A percentile compares a stretch with the other conserved stretches of the same genome.
Conservation (phyloP, 2,329 filamentous ascomycete species). For the Aspergillus ochraceus region DNA sequence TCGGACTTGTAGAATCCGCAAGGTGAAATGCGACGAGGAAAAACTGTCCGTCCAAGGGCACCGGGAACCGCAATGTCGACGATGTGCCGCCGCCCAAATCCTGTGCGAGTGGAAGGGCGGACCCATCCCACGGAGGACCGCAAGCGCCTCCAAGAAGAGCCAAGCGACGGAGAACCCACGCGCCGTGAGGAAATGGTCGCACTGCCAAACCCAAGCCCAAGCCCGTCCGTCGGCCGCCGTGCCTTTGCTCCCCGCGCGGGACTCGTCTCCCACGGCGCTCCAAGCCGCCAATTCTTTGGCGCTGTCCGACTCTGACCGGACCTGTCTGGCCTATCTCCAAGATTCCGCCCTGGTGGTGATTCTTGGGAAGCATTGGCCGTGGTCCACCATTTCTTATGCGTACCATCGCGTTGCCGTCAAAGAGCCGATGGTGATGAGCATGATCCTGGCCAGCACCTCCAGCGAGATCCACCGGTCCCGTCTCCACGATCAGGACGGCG, state of each 20-base stretch:
- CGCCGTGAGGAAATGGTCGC: neutral
- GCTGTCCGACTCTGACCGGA: constrained; percentile 23
- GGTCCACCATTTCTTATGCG: constrained; percentile 27
- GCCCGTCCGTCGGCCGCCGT: neutral
- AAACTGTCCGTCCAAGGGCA: constrained; percentile 18
- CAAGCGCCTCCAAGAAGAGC: constrained; percentile 3
- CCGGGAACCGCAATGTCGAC: constrained; percentile 25
- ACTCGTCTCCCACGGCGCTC: constrained; percentile 4
- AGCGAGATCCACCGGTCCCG: constrained; percentile 22
- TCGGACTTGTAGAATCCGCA: constrained; percentile 30
- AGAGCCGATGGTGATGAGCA: constrained; percentile 31
- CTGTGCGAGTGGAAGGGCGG: constrained; percentile 28
- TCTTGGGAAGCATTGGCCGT: constrained; percentile 30
- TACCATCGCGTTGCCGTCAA: constrained; percentile 27
- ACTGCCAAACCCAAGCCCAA: neutral
- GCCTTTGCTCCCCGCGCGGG: constrained; percentile 12
- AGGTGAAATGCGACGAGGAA: constrained; percentile 33
- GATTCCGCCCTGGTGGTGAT: constrained; percentile 26
- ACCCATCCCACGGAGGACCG: constrained; percentile 20
- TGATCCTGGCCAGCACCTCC: constrained; percentile 27
- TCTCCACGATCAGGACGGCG: constrained; percentile 17
- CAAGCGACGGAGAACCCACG: neutral
- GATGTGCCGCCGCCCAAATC: constrained; percentile 23
- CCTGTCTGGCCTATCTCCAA: constrained; percentile 23
- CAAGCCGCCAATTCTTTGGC: constrained; percentile 25